These are phyloP conservation scores for Puccinellia tenuiflora DNA, from an alignment of 176 grass and related monocot genomes.

Conservation along the genomic window DNA sequence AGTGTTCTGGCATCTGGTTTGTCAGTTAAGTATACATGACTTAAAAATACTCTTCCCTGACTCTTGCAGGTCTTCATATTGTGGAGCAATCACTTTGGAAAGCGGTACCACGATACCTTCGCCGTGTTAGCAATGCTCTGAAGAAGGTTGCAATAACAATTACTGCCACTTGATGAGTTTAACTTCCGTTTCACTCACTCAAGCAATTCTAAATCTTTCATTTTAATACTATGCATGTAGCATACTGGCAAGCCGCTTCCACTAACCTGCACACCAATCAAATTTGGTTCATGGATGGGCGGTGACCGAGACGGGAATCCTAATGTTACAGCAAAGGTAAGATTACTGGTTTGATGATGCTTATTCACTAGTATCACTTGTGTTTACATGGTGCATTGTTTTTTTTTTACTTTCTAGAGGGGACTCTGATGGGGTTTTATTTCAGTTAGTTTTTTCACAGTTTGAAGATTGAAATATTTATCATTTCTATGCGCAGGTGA, in stretches of 20 bases:
- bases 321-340: constrained; percentile 93
- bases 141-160: constrained; percentile 65
- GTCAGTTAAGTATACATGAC: constrained; percentile 2
- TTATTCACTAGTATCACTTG: neutral
- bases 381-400: neutral
- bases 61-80: constrained; percentile 69
- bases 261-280: constrained; percentile 87
- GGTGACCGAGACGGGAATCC: constrained; percentile 94
- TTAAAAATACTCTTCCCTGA: neutral
- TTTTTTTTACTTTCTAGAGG: neutral
- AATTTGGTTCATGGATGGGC: constrained; percentile 98
- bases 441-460: neutral
- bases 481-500: constrained; percentile 51
- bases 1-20: neutral
- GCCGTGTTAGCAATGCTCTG: constrained; percentile 84
- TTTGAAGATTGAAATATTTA: constrained; percentile 2
- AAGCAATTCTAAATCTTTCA: neutral
- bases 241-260: constrained; percentile 87
- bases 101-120: constrained; percentile 87
- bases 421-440: neutral
- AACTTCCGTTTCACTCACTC: constrained; percentile 5
- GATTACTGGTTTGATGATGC: neutral
- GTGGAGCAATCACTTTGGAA: constrained; percentile 99
- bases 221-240: constrained; percentile 31
- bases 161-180: neutral